Evolutionary conservation across 2,329 filamentous ascomycete species (phyloP), one percentile per base, ranked within the genome.

Genomic region (Neocucurbitaria cava): DNA sequence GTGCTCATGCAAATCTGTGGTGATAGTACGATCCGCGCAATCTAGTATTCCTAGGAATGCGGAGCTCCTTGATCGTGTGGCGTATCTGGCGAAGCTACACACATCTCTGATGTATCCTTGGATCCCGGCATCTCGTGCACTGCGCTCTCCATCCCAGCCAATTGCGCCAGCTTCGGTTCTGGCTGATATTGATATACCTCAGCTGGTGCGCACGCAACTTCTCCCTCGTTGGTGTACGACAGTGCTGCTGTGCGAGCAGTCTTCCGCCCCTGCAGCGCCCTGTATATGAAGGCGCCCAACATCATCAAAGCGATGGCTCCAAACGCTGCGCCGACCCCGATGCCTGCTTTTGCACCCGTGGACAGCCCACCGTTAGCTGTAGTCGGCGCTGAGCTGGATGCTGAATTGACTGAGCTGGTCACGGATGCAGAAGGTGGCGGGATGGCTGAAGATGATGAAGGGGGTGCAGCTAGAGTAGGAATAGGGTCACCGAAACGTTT

Each of bases 241-340:
- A 35, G 23, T 20, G 39, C 17, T 6, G 35, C 24, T 7, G 11
- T 18, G 6, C 24, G 24, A 11, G 48, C 39, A 15, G n/a, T 46
- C 33, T 47, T 54, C 18, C 50, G 44, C 54, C 54, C 54, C 38
- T 48, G 50, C 47, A 60, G 21, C 17, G 54, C 57, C 43, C 51
- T 54, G n/a, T 21, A 35, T 0, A 58, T 36, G 15, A 58, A 58
- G 9, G 50, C n/a, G 9, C 54, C 54, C 11, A 58, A 9, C 7
- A 21, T 51, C 1, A 52, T 35, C 23, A 60, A 42, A 3, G 35
- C 42, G 8, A 58, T 40, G 30, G 31, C 50, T 45, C 50, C 51
- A 7, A 60, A 10, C 1, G 36, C 15, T 31, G 39, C 46, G 10
- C 49, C 52, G 8, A 56, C 33, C 5, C 49, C 49, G 11, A 50